Evolutionary conservation across 306 rosid genomes (phyloP), one percentile per base, ranked within the genome.

Genomic region (Lathyrus sativus): DNA sequence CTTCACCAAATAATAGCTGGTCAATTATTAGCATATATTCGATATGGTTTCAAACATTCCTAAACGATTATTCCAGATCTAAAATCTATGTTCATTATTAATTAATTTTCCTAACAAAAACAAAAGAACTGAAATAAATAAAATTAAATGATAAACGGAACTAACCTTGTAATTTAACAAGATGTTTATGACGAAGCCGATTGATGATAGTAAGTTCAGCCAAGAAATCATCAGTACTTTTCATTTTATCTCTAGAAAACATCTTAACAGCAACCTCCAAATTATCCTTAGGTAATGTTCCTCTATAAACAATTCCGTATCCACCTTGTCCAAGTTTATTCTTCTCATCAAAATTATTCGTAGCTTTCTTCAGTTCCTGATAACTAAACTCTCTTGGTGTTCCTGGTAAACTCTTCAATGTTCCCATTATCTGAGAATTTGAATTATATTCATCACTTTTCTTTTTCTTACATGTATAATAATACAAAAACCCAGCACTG

Each of bases 171-270:
- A 89, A 72, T 0, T 75, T 78, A 37, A 89, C 96, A 6, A 89
- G 85, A 71, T 89, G 90, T 14, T 74, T 89, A 26, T 89, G 96
- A 46, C 96, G 96, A 11, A 89, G 93, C 4, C 96, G 92, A 43
- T 89, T 89, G 67, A 89, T 89, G 2, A 89, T 89, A 43, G 82
- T 80, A 56, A 89, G 91, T 77, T 89, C 96, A 60, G 93, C 74
- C 73, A 89, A 74, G 79, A 89, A 89, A 76, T 89, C 96, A 70
- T 83, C 96, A 10, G 81, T 51, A 22, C 89, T 83, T 59, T 89
- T 80, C 75, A 87, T 82, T 64, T 80, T 77, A 4, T 72, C 96
- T 33, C 96, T 78, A 0, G 91, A 83, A 54, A 89, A 89, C 75
- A 43, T 87, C 83, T 89, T 89, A 33, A 89, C 96, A 0, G 96